phyloP scores from a whole-genome alignment of 208 protist genomes.

The Leishmania turanica region DNA sequence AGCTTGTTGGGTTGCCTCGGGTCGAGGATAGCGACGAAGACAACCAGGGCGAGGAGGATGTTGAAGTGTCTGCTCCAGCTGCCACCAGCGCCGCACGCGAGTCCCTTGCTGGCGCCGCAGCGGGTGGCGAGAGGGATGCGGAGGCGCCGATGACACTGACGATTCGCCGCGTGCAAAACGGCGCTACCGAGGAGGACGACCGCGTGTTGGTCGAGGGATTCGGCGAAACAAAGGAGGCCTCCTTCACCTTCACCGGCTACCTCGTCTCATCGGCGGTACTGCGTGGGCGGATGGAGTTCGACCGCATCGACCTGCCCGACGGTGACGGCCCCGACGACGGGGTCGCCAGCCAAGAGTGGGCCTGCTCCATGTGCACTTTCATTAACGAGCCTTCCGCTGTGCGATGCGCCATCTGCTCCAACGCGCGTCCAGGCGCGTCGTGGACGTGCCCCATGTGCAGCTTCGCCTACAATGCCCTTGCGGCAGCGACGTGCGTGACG shows the following conservation, averaged over 20 bases:
- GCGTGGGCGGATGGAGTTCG: slow-evolving; percentile 62
- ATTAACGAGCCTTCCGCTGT: slow-evolving; percentile 67
- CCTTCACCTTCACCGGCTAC: slow-evolving; percentile 56
- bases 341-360: slow-evolving; percentile 52
- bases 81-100: background rate
- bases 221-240: slow-evolving; percentile 51
- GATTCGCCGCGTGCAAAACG: background rate
- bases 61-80: background rate
- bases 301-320: slow-evolving; percentile 29
- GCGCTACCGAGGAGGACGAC: slow-evolving; percentile 1
- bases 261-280: slow-evolving; percentile 39
- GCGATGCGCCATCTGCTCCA: slow-evolving; percentile 86
- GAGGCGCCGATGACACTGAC: slow-evolving; percentile 17
- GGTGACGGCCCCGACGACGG: slow-evolving; percentile 23
- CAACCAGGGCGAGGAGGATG: background rate
- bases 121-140: background rate
- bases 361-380: slow-evolving; percentile 82
- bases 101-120: background rate
- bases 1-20: background rate
- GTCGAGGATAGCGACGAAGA: background rate
- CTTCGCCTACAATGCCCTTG: slow-evolving; percentile 78
- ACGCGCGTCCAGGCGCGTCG: slow-evolving; percentile 60
- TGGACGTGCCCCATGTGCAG: slow-evolving; percentile 79
- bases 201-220: slow-evolving; percentile 33
- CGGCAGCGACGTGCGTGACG: slow-evolving; percentile 54